Conservation (phyloP, 306 rosid genomes). For the Phaseolus lunatus region DNA sequence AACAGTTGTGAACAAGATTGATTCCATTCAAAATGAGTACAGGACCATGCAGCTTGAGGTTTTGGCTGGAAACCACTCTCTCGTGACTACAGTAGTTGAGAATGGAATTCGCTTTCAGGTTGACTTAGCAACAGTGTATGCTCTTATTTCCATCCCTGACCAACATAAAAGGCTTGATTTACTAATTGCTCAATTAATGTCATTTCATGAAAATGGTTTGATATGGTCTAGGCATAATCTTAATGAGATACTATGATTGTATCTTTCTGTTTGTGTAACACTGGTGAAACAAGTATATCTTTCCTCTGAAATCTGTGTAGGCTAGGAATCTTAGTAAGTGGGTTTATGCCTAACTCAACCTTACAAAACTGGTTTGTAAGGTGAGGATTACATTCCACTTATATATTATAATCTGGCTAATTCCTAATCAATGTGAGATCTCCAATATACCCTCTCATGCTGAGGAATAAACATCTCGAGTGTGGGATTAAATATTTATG, state of each 20-base stretch:
- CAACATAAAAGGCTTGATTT: constrained; percentile 38
- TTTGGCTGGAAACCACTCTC: constrained; percentile 94
- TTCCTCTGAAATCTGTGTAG: constrained; percentile 24
- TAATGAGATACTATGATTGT: constrained; percentile 16
- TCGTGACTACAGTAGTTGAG: constrained; percentile 85
- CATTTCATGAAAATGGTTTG: constrained; percentile 28
- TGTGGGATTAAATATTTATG: no score
- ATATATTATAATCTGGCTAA: no score
- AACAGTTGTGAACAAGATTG: constrained; percentile 89
- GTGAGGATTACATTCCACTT: no score
- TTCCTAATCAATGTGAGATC: no score
- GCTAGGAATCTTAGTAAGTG: no score
- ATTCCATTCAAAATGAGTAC: constrained; percentile 83
- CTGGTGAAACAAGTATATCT: constrained; percentile 8
- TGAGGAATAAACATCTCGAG: no score
- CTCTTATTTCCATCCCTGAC: constrained; percentile 48
- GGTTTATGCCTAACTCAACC: no score
- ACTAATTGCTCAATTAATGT: constrained; percentile 28
- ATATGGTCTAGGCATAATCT: background rate
- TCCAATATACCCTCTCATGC: no score
- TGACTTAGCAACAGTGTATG: constrained; percentile 94
- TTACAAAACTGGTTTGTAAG: no score
- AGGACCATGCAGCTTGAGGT: constrained; percentile 98
- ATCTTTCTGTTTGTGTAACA: constrained; percentile 21
- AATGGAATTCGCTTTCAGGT: constrained; percentile 88